Conservation (phyloP, 345 rosid species). For the Xanthoceras sorbifolium region DNA sequence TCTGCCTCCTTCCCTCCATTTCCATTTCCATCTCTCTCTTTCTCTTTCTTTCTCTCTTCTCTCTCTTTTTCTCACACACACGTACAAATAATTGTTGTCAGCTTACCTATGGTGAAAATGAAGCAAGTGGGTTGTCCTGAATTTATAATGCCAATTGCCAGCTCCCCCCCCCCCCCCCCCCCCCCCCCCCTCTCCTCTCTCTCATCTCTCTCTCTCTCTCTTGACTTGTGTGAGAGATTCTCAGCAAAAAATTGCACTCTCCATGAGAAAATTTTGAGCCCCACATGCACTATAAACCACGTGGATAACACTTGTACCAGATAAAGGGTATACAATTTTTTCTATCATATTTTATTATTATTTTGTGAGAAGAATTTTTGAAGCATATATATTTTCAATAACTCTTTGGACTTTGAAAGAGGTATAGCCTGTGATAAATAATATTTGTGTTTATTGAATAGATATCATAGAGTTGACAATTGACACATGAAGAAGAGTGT, state of each 20-base stretch:
- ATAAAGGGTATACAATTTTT: neutral
- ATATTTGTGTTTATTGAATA: slow-evolving; percentile 16
- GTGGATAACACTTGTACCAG: slow-evolving; percentile 46
- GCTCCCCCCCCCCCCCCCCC: neutral
- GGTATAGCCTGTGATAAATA: neutral
- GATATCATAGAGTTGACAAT: slow-evolving; percentile 31
- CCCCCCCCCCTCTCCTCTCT: no score
- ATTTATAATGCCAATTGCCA: slow-evolving; percentile 52
- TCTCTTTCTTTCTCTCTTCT: slow-evolving; percentile 12
- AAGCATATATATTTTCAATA: neutral
- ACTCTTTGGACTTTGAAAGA: slow-evolving; percentile 19
- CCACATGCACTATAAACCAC: slow-evolving; percentile 51
- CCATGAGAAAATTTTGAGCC: slow-evolving; percentile 21
- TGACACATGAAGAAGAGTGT: slow-evolving; percentile 17
- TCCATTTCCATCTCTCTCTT: slow-evolving; percentile 21
- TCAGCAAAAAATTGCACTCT: slow-evolving; percentile 30
- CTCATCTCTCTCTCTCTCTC: no score
- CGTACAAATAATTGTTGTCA: slow-evolving; percentile 23
- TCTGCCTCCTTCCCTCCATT: slow-evolving; percentile 38
- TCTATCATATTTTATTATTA: neutral
- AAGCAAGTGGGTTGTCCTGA: slow-evolving; percentile 36
- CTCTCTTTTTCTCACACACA: slow-evolving; percentile 11
- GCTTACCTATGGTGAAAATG: slow-evolving; percentile 28
- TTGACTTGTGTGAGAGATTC: slow-evolving; percentile 19
- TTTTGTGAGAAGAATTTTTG: neutral